Conservation (phyloP, 768 basidiomycete species). For the Boletus tylopilopsis region DNA sequence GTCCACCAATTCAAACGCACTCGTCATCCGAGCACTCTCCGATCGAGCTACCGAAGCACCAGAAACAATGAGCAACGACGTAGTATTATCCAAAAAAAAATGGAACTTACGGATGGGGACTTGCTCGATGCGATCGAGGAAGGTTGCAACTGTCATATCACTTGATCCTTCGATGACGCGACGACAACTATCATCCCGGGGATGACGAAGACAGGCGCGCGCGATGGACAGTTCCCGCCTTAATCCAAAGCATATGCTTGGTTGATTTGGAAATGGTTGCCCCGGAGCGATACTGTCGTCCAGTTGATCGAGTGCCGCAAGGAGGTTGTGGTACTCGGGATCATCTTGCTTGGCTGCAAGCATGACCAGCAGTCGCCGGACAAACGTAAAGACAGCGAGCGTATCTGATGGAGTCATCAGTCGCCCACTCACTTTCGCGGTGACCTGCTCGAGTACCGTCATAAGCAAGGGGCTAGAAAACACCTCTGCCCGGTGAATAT, state of each 20-base stretch:
- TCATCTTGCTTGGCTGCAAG: constrained; percentile 54
- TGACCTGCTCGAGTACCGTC: constrained; percentile 75
- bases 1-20: constrained; percentile 60
- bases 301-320: constrained; percentile 34
- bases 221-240: constrained; percentile 45
- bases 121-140: constrained; percentile 42
- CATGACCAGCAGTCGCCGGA: constrained; percentile 58
- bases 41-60: constrained; percentile 34
- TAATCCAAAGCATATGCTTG: constrained; percentile 38
- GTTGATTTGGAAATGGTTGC: constrained; percentile 32
- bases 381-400: constrained; percentile 58
- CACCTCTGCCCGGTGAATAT: constrained; percentile 23
- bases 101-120: constrained; percentile 44
- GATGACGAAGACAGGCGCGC: constrained; percentile 31
- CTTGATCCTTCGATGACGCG: not conserved
- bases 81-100: not conserved
- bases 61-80: not conserved
- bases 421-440: constrained; percentile 58
- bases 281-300: constrained; percentile 30
- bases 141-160: constrained; percentile 33
- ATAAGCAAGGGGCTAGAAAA: constrained; percentile 74
- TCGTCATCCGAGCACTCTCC: constrained; percentile 29
- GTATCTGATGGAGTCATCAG: constrained; percentile 56
- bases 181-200: constrained; percentile 15
- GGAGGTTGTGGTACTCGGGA: constrained; percentile 33